Evolutionary conservation across 805 yeast species (phyloP), one percentile per base, ranked within the genome.

Genomic region (Debaryomyces maramus): DNA sequence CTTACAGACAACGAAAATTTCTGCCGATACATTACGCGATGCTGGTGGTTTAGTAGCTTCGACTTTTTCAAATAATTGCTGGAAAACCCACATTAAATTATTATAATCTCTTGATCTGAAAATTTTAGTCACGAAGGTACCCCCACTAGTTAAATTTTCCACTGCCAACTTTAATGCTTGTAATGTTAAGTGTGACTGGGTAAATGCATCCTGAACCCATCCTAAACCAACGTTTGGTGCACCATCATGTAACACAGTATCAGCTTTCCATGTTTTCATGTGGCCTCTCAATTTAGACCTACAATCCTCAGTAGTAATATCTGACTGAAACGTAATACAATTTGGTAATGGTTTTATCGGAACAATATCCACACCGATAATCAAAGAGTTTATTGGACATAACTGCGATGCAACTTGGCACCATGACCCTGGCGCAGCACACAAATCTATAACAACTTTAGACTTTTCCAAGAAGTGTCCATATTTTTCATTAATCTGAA

Each of bases 381-480:
- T 93, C 51, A 93, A 75, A 0, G 97, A 88, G 63, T 89, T 88
- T 1, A 89, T 73, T 2, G 99, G 98, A 67, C 98, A 89, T 39
- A 88, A 65, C 45, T 89, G 86, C 1, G 96, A 81, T 0, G 99
- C 99, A 32, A 93, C 98, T 70, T 93, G 99, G 77, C 99, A 93
- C 99, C 99, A 93, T 3, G 97, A 88, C 41, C 99, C 99, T 30
- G 98, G 98, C 8, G 99, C 99, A 39, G 98, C 98, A 83, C 99
- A 93, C 53, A 93, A 74, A 77, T 93, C 99, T 38, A 93, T 87
- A 32, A 93, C 97, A 31, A 93, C 98, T 63, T 88, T 93, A 14
- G 97, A 88, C 59, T 88, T 86, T 53, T 90, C 97, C 38, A 90
- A 69, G 61, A 93, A 93, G 65, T 90, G 96, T 24, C 97, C 97